Conservation (phyloP, 2,329 filamentous ascomycete species). For the Fusarium ramigenum region DNA sequence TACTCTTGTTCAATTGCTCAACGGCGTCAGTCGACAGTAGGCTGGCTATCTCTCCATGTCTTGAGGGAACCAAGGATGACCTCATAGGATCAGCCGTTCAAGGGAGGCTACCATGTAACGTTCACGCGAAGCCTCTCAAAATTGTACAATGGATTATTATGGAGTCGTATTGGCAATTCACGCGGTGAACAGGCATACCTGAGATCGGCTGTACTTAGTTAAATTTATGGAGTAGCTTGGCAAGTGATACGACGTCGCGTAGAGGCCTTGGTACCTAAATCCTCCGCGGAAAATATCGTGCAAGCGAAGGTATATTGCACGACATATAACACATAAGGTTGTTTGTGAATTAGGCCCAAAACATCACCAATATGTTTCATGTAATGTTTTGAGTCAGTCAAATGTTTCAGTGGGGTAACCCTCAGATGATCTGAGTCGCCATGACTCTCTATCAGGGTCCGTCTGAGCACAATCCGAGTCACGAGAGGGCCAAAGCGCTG, state of each 20-base stretch:
- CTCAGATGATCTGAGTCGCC: neutral
- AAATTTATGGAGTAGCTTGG: neutral
- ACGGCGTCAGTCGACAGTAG: no score
- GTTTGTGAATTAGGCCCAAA: neutral
- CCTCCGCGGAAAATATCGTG: neutral
- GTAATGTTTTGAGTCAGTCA: neutral
- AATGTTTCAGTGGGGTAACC: neutral
- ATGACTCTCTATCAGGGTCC: neutral
- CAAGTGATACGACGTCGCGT: neutral
- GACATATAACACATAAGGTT: neutral
- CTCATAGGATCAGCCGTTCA: neutral
- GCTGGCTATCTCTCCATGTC: accelerated
- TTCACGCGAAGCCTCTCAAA: accelerated
- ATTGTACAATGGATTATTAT: neutral
- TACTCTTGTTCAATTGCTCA: no score
- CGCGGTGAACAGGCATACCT: neutral
- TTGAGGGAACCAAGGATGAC: neutral
- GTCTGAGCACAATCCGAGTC: neutral
- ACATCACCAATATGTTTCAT: neutral
- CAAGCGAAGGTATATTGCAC: neutral
- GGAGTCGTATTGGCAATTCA: neutral
- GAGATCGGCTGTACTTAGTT: neutral
- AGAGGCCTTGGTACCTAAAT: neutral
- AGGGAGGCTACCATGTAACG: neutral
- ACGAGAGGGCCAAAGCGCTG: neutral